phyloP scores from a whole-genome alignment of 768 basidiomycete species.

The Xerocomellus amylosporus region DNA sequence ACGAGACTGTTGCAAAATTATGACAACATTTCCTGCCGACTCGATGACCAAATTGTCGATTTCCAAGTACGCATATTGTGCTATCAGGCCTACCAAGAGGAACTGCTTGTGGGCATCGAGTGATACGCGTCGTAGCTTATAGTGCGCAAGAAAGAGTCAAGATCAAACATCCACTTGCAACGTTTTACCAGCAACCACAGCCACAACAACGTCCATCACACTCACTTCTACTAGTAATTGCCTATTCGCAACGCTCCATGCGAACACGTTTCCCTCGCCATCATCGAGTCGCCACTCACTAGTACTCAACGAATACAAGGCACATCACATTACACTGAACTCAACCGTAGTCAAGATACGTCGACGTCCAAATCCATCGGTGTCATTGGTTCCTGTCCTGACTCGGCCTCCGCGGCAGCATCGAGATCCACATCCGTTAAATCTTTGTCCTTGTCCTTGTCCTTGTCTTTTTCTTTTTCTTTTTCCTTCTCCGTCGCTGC shows the following conservation, averaged over 20 bases:
- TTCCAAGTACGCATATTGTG: conserved; percentile 36
- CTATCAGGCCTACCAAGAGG: conserved; percentile 34
- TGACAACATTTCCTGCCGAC: too few relatives aligned
- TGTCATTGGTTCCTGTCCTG: conserved; percentile 34
- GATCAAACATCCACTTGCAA: too few relatives aligned
- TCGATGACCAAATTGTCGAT: conserved; percentile 32
- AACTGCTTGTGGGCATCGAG: too few relatives aligned
- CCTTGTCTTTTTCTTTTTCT: too few relatives aligned
- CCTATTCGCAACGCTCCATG: conserved; percentile 14
- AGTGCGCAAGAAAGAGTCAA: too few relatives aligned
- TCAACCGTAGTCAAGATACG: conserved; percentile 34
- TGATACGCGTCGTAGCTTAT: too few relatives aligned
- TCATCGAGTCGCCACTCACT: conserved; percentile 28
- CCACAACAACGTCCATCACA: not conserved
- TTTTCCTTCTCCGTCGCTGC: conserved; percentile 12
- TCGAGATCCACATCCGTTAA: conserved; percentile 32
- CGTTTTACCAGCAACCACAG: too few relatives aligned
- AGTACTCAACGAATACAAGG: not conserved
- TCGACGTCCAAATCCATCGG: conserved; percentile 39
- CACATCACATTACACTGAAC: not conserved
- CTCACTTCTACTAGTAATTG: conserved; percentile 18
- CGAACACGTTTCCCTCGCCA: conserved; percentile 21
- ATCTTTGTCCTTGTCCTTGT: conserved; percentile 23
- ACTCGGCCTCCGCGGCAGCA: conserved; percentile 29
- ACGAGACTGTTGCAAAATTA: too few relatives aligned